phyloP scores from a whole-genome alignment of 768 basidiomycete species.

The Trametes coccinea region DNA sequence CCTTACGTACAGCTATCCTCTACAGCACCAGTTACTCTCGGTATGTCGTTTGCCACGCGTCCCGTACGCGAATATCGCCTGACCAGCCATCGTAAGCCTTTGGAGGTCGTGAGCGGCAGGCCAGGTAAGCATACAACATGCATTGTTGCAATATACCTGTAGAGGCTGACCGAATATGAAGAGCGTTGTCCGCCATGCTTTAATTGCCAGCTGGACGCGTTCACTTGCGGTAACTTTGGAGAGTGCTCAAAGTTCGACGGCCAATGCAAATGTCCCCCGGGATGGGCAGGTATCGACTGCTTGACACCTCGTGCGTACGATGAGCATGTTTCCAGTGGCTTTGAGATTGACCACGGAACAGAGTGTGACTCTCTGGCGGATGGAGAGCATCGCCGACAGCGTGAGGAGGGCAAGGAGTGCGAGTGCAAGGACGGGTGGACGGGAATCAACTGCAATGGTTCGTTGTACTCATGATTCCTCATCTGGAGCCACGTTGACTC shows the following conservation, averaged over 20 bases:
- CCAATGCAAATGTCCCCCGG: constrained; percentile 94
- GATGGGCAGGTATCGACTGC: constrained; percentile 98
- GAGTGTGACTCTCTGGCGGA: constrained; percentile 96
- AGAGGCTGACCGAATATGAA: constrained; percentile 1
- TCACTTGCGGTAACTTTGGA: constrained; percentile 91
- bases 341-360: constrained; percentile 33
- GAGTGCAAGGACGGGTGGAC: constrained; percentile 94
- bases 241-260: constrained; percentile 90
- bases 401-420: constrained; percentile 75
- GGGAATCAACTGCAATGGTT: constrained; percentile 97
- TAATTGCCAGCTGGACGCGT: constrained; percentile 91
- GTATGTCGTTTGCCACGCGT: constrained; percentile 5
- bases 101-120: constrained; percentile 15
- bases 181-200: constrained; percentile 83
- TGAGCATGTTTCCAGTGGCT: not conserved
- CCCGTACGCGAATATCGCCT: not conserved
- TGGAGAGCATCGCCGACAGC: constrained; percentile 78
- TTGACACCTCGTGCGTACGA: constrained; percentile 76
- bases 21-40: constrained; percentile 12
- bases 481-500: not conserved
- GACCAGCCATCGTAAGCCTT: constrained; percentile 10
- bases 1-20: not conserved
- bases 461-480: constrained; percentile 23
- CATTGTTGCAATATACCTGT: too few relatives aligned
- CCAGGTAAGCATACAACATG: constrained; percentile 10